Percentiles rank a stretch among this genome's conserved stretches.
phyloP scores from a whole-genome alignment of 1,139 yeast genomes.

The Blastobotrys ciferrii region DNA sequence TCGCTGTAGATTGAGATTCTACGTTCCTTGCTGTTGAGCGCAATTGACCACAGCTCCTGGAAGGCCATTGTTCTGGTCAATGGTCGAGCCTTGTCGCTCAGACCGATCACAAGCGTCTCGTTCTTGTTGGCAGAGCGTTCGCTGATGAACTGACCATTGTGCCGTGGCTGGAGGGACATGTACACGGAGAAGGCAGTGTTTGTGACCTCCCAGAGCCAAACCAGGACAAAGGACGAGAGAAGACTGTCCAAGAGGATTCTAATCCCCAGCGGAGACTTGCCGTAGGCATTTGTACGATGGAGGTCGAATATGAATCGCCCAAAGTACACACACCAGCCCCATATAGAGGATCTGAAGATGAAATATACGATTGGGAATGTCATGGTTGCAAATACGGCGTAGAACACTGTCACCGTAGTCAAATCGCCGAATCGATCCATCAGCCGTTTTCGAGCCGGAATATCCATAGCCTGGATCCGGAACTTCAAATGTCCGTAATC shows the following conservation, averaged over 20 bases:
- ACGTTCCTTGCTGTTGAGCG: slow-evolving; percentile 33
- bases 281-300: slow-evolving; percentile 36
- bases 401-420: slow-evolving; percentile 41
- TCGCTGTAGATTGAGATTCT: slow-evolving; percentile 38
- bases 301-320: slow-evolving; percentile 35
- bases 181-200: slow-evolving; percentile 69
- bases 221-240: slow-evolving; percentile 42
- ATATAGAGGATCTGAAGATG: slow-evolving; percentile 45
- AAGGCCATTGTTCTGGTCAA: slow-evolving; percentile 48
- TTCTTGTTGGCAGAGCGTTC: slow-evolving; percentile 59
- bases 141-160: slow-evolving; percentile 68
- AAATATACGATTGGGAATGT: slow-evolving; percentile 50
- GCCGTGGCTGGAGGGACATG: slow-evolving; percentile 78
- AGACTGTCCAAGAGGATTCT: slow-evolving; percentile 40
- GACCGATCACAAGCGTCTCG: slow-evolving; percentile 70
- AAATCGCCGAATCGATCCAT: slow-evolving; percentile 38
- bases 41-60: slow-evolving; percentile 38
- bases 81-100: slow-evolving; percentile 49
- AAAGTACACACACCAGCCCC: slow-evolving; percentile 39
- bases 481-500: slow-evolving; percentile 63
- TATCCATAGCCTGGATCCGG: slow-evolving; percentile 40
- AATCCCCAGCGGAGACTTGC: slow-evolving; percentile 42
- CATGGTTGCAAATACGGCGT: slow-evolving; percentile 37
- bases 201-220: slow-evolving; percentile 57
- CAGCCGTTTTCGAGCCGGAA: slow-evolving; percentile 40